phyloP scores from a whole-genome alignment of 371 early-diverging fungal species.

The Syncephalastrum monosporum region DNA sequence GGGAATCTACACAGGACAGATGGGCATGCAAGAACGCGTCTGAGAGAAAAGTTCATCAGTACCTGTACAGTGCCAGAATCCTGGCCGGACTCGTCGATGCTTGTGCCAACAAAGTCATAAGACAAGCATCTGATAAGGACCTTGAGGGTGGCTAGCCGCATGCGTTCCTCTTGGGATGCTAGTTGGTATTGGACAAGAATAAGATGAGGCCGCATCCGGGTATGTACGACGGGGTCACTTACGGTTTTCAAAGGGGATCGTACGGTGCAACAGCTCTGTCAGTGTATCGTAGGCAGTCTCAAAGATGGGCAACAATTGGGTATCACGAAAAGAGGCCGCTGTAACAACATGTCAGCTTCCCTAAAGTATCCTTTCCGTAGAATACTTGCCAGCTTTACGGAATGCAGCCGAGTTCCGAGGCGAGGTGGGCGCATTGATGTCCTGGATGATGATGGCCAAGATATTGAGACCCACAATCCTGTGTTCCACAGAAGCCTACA shows the following conservation, averaged over 20 bases:
- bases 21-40: not conserved
- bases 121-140: slow-evolving; percentile 72
- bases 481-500: slow-evolving; percentile 61
- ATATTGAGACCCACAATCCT: slow-evolving; percentile 67
- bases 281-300: slow-evolving; percentile 65
- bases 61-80: slow-evolving; percentile 80
- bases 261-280: slow-evolving; percentile 42
- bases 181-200: not conserved
- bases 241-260: slow-evolving; percentile 45
- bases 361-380: slow-evolving; percentile 5
- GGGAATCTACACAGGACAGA: slow-evolving; percentile 56
- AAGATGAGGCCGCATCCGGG: not conserved
- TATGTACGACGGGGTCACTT: not conserved
- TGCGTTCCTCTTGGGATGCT: slow-evolving; percentile 50
- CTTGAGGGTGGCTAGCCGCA: slow-evolving; percentile 59
- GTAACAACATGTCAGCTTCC: slow-evolving; percentile 9
- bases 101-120: slow-evolving; percentile 88
- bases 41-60: not conserved
- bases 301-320: slow-evolving; percentile 73
- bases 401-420: slow-evolving; percentile 64
- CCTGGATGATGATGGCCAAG: slow-evolving; percentile 55
- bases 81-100: slow-evolving; percentile 83
- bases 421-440: slow-evolving; percentile 64
- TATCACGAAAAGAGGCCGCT: slow-evolving; percentile 84
- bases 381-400: slow-evolving; percentile 60